Percentiles rank a stretch among this genome's conserved stretches.
These are phyloP conservation scores for Helianthus annuus DNA, from an alignment of 129 eudicot species.

Conservation along the genomic window DNA sequence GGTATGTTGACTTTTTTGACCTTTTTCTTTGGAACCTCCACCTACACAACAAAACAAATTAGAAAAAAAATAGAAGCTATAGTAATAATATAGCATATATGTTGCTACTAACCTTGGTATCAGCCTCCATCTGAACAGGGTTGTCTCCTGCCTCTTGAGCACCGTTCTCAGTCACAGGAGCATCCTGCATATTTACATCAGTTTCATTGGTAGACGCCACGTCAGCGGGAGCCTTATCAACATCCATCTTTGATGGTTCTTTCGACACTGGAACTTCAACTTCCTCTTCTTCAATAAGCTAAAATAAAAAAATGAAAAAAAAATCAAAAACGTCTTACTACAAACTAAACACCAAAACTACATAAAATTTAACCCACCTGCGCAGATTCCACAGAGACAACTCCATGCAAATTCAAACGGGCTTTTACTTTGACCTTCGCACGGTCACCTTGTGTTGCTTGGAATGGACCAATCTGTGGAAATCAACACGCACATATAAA, in stretches of 20 bases:
- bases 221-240: conserved; percentile 57
- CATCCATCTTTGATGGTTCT: conserved; percentile 74
- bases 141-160: conserved; percentile 53
- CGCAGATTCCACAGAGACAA: conserved; percentile 86
- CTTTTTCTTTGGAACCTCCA: conserved; percentile 87
- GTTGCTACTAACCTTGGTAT: conserved; percentile 58
- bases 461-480: conserved; percentile 86
- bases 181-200: conserved; percentile 91
- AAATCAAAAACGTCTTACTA: not conserved
- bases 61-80: not conserved
- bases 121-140: conserved; percentile 80
- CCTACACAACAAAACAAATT: conserved; percentile 35
- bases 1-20: conserved; percentile 71
- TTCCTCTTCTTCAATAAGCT: conserved; percentile 95
- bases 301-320: conserved; percentile 2
- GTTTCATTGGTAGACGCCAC: conserved; percentile 47
- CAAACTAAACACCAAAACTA: not conserved
- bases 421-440: conserved; percentile 78
- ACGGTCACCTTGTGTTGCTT: conserved; percentile 68
- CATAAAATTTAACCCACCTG: too few relatives aligned
- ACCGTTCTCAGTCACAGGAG: conserved; percentile 72
- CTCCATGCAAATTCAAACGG: conserved; percentile 81
- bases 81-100: not conserved
- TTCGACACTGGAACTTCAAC: conserved; percentile 72
- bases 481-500: conserved; percentile 9